Evolutionary conservation across 768 basidiomycete genomes (phyloP), one percentile per base, ranked within the genome.

Genomic region (Pleurotus eryngii): DNA sequence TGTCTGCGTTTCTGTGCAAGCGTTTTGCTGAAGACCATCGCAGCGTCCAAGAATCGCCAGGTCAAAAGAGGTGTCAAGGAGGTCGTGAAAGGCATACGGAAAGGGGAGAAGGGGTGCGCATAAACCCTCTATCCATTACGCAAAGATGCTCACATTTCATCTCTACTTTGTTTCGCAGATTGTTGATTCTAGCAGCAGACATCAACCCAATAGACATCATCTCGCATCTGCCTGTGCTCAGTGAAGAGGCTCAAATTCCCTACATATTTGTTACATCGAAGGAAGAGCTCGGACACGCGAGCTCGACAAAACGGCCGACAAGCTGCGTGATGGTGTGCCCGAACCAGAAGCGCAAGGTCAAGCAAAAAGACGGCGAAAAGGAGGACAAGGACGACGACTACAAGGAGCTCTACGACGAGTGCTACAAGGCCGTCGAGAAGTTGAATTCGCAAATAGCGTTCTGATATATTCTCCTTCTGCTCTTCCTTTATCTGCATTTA

Each of bases 151-250:
- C 11, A 55, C 47, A 43, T 59, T 46, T 20, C 47, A 40, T 59
- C 45, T 24, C 26, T 27, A 35, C n/a, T 22, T 45, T 3, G 48
- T 14, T 35, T 24, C 49, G 6, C 63, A 95, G 94, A 18, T 76
- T 99, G 35, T 83, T 99, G 27, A 76, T 99, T 57, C 85, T 99
- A 58, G 97, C 97, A 3, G 95, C 90, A 39, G 96, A 98, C 73
- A 98, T 98, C 70, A 96, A 92, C 59, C 97, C 97, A 9, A 89
- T 98, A 66, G 97, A 99, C 75, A 97, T 99, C 63, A 95, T 98
- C 65, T 95, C 95, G 35, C 97, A 98, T 75, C 79, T 99, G 50
- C 97, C 97, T 4, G 78, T 98, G 8, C 78, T 99, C 68, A 89
- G 92, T 47, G 97, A 99, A 76, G 97, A 99, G 70, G 89, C 93